phyloP scores from a whole-genome alignment of 2,329 filamentous ascomycete genomes.

The Colletotrichum liaoningense region DNA sequence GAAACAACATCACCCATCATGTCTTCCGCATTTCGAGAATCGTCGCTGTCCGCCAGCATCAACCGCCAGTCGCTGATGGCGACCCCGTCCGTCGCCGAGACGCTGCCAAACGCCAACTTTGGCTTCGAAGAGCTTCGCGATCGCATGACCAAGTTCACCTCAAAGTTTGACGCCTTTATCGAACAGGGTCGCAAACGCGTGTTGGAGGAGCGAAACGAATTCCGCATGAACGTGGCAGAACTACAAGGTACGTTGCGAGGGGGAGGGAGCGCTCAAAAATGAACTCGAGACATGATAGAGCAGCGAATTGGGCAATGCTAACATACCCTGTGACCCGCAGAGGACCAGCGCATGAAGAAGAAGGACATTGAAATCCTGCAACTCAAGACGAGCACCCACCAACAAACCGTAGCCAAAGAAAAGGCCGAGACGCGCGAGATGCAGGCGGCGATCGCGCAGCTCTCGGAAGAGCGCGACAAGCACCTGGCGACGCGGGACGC shows the following conservation, averaged over 20 bases:
- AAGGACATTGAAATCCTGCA: constrained; percentile 87
- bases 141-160: constrained; percentile 93
- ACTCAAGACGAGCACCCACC: constrained; percentile 76
- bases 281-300: too few species aligned
- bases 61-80: constrained; percentile 68
- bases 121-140: constrained; percentile 96
- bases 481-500: constrained; percentile 68
- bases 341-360: constrained; percentile 91
- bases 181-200: constrained; percentile 91
- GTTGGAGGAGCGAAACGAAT: constrained; percentile 92
- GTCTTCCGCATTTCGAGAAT: constrained; percentile 71
- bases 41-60: constrained; percentile 74
- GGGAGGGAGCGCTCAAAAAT: too few species aligned
- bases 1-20: constrained; percentile 49
- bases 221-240: constrained; percentile 89
- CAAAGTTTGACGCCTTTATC: constrained; percentile 92
- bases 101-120: constrained; percentile 91
- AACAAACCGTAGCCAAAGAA: constrained; percentile 81
- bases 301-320: background rate
- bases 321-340: constrained; percentile 55
- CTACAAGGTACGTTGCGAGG: constrained; percentile 75
- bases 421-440: constrained; percentile 82
- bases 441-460: constrained; percentile 69
- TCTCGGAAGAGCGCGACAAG: constrained; percentile 70
- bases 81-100: constrained; percentile 76